phyloP scores from a whole-genome alignment of 148 eudicot genomes.

The Diospyros lotus region DNA sequence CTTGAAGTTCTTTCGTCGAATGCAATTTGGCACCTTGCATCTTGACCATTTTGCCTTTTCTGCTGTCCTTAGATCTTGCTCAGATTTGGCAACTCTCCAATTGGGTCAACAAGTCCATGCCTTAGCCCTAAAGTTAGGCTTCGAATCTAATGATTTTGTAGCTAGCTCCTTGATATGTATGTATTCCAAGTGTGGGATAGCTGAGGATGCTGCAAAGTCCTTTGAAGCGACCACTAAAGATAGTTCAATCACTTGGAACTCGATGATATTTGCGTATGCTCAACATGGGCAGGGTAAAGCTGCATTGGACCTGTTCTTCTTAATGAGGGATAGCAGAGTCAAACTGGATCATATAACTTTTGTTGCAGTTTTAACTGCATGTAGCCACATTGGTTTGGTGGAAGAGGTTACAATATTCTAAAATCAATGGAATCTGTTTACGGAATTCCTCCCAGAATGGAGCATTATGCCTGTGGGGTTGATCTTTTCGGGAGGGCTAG shows the following conservation, averaged over 20 bases:
- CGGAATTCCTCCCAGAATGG: slow-evolving; percentile 52
- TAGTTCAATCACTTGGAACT: slow-evolving; percentile 60
- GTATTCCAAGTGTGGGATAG: slow-evolving; percentile 63
- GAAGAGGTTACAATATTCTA: slow-evolving; percentile 48
- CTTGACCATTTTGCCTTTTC: slow-evolving; percentile 64
- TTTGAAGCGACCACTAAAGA: slow-evolving; percentile 43
- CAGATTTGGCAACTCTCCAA: slow-evolving; percentile 50
- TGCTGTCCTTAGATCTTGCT: slow-evolving; percentile 57
- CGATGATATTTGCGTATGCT: slow-evolving; percentile 60
- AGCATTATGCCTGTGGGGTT: slow-evolving; percentile 65
- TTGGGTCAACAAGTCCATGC: slow-evolving; percentile 60
- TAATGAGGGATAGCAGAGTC: slow-evolving; percentile 39
- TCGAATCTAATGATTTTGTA: slow-evolving; percentile 50
- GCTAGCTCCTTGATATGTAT: slow-evolving; percentile 49
- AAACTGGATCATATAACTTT: slow-evolving; percentile 63
- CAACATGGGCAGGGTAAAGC: slow-evolving; percentile 56
- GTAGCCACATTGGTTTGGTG: slow-evolving; percentile 65
- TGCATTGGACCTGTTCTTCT: slow-evolving; percentile 47
- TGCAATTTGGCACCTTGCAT: slow-evolving; percentile 37
- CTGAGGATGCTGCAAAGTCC: slow-evolving; percentile 45
- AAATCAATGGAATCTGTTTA: slow-evolving; percentile 46
- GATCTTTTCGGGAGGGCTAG: slow-evolving; percentile 66
- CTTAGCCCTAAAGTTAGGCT: slow-evolving; percentile 48
- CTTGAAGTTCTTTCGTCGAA: slow-evolving; percentile 43
- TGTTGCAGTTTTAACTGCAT: slow-evolving; percentile 63